Evolutionary conservation across 306 rosid genomes (phyloP).

Genomic region (Ormosia semicastrata): DNA sequence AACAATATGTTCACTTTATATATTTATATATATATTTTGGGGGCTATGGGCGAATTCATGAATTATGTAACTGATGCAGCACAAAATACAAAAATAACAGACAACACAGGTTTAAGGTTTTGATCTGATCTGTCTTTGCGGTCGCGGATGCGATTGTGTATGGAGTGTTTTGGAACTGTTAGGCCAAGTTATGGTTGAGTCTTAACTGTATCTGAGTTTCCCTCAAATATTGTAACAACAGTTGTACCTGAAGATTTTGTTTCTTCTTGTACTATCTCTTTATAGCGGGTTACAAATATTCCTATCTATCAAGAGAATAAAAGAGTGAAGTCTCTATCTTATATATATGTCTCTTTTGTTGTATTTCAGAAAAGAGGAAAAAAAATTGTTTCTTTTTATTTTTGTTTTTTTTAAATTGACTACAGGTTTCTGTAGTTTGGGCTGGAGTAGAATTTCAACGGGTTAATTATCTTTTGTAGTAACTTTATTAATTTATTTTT

Average conservation of each 20-base stretch:
- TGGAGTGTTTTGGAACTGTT: neutral
- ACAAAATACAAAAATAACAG: neutral
- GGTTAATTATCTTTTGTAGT: neutral
- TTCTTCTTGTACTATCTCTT: conserved; percentile 7
- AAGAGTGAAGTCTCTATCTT: neutral
- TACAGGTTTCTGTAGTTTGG: neutral
- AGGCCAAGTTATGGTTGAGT: neutral
- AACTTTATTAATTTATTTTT: neutral
- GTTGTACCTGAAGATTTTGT: conserved; percentile 15
- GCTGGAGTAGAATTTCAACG: neutral
- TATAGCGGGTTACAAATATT: neutral
- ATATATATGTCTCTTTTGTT: neutral
- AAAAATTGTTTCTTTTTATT: too few species aligned
- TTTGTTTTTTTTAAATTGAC: neutral
- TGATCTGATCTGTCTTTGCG: conserved; percentile 17
- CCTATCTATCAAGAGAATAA: neutral
- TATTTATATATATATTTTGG: too few species aligned
- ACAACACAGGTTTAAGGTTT: neutral
- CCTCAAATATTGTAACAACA: neutral
- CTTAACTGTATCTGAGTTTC: neutral
- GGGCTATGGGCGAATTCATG: neutral
- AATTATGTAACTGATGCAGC: conserved; percentile 22
- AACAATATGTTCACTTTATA: neutral
- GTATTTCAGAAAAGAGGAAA: neutral
- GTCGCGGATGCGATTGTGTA: neutral